Evolutionary conservation across 2,329 filamentous ascomycete species (phyloP).

Genomic region (Monilinia fructigena): DNA sequence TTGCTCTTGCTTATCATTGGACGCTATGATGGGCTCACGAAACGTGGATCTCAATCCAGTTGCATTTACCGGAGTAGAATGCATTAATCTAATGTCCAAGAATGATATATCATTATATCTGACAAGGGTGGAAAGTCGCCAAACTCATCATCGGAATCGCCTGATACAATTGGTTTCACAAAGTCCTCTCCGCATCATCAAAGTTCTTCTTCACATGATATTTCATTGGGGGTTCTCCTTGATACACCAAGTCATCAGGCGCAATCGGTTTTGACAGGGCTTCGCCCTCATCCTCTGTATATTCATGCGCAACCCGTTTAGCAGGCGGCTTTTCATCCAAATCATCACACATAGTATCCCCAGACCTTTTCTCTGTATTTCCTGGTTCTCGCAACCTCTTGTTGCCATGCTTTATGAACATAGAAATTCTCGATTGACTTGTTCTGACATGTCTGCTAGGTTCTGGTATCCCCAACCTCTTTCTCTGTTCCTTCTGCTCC

Average conservation of each 20-base stretch:
- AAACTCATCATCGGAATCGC: constrained; percentile 39
- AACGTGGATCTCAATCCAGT: background rate
- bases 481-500: constrained; percentile 51
- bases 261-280: background rate
- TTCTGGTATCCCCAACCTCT: constrained; percentile 52
- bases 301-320: background rate
- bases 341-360: constrained; percentile 21
- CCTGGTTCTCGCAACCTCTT: constrained; percentile 34
- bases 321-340: background rate
- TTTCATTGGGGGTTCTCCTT: constrained; percentile 1
- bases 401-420: constrained; percentile 46
- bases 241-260: background rate
- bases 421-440: constrained; percentile 57
- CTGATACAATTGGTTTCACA: constrained; percentile 16
- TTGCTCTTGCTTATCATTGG: constrained; percentile 5
- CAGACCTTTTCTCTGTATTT: constrained; percentile 29
- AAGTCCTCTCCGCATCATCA: constrained; percentile 1
- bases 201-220: constrained; percentile 4
- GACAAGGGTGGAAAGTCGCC: constrained; percentile 39
- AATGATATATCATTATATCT: constrained; percentile 33
- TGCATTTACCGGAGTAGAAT: background rate
- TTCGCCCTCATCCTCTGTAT: background rate
- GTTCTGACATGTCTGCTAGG: constrained; percentile 49
- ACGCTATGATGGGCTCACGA: too few relatives aligned
- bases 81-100: constrained; percentile 13